These are phyloP conservation scores for Perkinsus chesapeaki DNA, from an alignment of 169 alveolate species.

Conservation along the genomic window DNA sequence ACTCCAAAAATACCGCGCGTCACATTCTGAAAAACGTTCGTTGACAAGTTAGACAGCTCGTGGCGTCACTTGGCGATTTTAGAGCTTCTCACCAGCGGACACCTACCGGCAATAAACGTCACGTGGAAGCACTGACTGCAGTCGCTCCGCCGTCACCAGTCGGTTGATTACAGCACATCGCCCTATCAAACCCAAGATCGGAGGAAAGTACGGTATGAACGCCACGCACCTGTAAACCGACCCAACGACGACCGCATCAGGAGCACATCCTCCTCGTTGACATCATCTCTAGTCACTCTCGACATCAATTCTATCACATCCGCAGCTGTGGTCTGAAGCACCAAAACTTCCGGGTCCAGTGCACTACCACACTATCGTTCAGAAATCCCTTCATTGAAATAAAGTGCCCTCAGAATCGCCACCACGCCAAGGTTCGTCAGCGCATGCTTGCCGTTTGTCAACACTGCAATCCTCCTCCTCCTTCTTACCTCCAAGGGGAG, in stretches of 20 bases:
- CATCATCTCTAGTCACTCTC: background rate
- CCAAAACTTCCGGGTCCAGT: no score
- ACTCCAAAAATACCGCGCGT: no score
- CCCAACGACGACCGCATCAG: background rate
- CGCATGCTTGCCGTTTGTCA: no score
- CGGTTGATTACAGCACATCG: background rate
- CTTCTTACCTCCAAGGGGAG: background rate
- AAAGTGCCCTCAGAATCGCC: no score
- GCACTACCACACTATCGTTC: no score
- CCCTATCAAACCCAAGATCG: background rate
- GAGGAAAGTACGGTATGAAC: background rate
- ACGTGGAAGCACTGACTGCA: background rate
- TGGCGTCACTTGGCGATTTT: no score
- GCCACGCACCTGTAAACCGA: background rate
- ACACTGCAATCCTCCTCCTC: background rate
- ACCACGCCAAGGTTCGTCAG: no score
- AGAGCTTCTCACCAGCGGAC: background rate
- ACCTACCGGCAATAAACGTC: background rate
- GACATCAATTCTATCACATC: background rate
- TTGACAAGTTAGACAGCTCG: no score
- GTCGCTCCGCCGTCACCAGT: background rate
- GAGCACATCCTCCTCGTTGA: background rate
- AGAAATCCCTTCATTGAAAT: no score
- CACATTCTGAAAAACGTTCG: no score
- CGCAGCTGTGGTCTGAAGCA: background rate